Evolutionary conservation across 140 eudicot genomes (phyloP), one percentile per base, ranked within the genome.

Genomic region (Stevia rebaudiana): DNA sequence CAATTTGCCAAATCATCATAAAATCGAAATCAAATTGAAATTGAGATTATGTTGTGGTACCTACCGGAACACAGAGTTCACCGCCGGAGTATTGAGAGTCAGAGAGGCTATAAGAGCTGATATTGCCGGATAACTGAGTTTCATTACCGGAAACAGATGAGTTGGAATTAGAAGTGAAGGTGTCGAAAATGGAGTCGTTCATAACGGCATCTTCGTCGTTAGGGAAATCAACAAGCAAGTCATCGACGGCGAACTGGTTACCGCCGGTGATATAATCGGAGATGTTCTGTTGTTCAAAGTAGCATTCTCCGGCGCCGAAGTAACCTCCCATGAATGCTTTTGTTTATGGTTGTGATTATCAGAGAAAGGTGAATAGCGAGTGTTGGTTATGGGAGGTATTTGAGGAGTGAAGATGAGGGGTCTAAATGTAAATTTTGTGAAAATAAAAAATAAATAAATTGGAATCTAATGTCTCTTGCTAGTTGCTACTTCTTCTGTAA

Each of bases 1-100:
- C 35, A 8, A 19, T 9, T 47, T 58, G 10, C 10, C 23, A 10
- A 43, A 30, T 30, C 24, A 46, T 36, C 59, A 46, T n/a, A 35
- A 60, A 41, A 17, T 9, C 0, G 43, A 57, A 31, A 21, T 41
- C 49, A 22, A 16, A 39, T 39, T 40, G 24, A 22, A 16, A 39
- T 39, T 40, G 24, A 24, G 31, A 40, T 24, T 24, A 22, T 23
- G 3, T 19, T 23, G 4, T 18, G 54, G 22, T 2, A 60, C 68
- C 40, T 86, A 89, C 97, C 91, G 91, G 97, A 83, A 89, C 74
- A 46, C 76, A 86, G 55, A 89, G 95, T 58, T 86, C 97, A 67
- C 25, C 25, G 40, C 84, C 78, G 58, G 95, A 72, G 59, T 85
- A 84, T 12, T 84, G 86, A 24, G 76, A 67, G 74, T 79, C 86